phyloP scores from a whole-genome alignment of 495 filamentous ascomycete species.

The Hypoxylon cercidicola region DNA sequence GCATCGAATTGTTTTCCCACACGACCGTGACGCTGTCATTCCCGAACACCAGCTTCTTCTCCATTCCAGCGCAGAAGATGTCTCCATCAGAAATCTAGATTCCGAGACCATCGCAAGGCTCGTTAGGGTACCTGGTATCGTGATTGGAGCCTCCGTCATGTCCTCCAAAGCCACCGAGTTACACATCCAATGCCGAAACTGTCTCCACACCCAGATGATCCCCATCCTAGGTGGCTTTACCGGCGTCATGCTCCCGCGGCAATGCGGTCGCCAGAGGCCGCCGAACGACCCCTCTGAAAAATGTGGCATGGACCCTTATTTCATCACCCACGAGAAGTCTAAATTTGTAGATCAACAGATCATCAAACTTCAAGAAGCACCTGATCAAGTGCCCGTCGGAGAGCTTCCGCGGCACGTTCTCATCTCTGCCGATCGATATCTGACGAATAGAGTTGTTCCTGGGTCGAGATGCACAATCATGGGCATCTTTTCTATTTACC shows the following conservation, averaged over 20 bases:
- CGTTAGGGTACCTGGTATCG: conserved; percentile 95
- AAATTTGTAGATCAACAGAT: conserved; percentile 98
- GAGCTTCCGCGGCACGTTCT: conserved; percentile 95
- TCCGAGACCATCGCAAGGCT: conserved; percentile 94
- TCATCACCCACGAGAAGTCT: conserved; percentile 92
- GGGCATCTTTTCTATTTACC: conserved; percentile 98
- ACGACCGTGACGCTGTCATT: conserved; percentile 73
- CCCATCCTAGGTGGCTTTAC: conserved; percentile 84
- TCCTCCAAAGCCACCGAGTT: conserved; percentile 93
- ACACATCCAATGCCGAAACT: conserved; percentile 89
- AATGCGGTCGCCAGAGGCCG: conserved; percentile 70
- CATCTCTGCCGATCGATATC: conserved; percentile 92
- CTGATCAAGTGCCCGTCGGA: conserved; percentile 97
- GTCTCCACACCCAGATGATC: conserved; percentile 76
- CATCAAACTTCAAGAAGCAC: conserved; percentile 97
- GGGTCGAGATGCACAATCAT: conserved; percentile 94
- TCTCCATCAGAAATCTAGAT: conserved; percentile 93
- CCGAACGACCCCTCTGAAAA: conserved; percentile 68
- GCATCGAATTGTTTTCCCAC: conserved; percentile 84
- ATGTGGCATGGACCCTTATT: conserved; percentile 95
- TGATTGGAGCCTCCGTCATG: conserved; percentile 96
- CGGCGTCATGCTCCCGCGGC: conserved; percentile 82
- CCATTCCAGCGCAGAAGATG: conserved; percentile 88
- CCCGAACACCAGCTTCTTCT: conserved; percentile 96
- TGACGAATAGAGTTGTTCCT: conserved; percentile 95